Percentiles rank a stretch among this genome's conserved stretches.
Evolutionary conservation across 768 basidiomycete genomes (phyloP).

Genomic region (Stropharia rugosoannulata): DNA sequence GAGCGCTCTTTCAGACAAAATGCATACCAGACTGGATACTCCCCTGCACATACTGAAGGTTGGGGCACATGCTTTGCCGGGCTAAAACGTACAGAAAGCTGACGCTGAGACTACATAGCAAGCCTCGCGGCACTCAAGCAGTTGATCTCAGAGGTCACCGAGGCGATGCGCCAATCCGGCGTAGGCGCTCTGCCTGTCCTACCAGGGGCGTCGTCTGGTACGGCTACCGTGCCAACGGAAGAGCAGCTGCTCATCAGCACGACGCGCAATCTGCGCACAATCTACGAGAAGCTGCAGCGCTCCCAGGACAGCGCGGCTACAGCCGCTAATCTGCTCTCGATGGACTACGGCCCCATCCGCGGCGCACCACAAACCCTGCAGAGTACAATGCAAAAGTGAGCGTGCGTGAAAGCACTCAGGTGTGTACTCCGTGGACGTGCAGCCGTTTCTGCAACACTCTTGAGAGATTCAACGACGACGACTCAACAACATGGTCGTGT

Average conservation of each 20-base stretch:
- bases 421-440: no score
- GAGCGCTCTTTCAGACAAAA: constrained; percentile 31
- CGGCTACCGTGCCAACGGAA: constrained; percentile 34
- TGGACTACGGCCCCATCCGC: constrained; percentile 7
- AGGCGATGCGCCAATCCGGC: constrained; percentile 56
- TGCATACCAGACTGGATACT: constrained; percentile 57
- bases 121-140: constrained; percentile 53
- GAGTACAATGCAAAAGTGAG: not conserved
- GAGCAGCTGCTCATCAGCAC: constrained; percentile 44
- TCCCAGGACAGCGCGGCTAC: constrained; percentile 58
- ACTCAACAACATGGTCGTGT: no score
- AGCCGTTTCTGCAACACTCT: no score
- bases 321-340: constrained; percentile 36
- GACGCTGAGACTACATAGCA: constrained; percentile 27
- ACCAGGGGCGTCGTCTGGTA: constrained; percentile 6
- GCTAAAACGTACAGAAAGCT: not conserved
- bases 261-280: constrained; percentile 37
- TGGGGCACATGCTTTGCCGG: constrained; percentile 5
- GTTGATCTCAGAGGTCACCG: constrained; percentile 41
- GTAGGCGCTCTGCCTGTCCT: constrained; percentile 64
- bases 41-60: constrained; percentile 58
- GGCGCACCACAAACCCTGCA: not conserved
- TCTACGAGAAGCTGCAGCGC: constrained; percentile 52
- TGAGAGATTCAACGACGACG: no score
- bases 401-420: not conserved